Conservation (phyloP, 176 grass and related monocot genomes). For the Zizania latifolia region DNA sequence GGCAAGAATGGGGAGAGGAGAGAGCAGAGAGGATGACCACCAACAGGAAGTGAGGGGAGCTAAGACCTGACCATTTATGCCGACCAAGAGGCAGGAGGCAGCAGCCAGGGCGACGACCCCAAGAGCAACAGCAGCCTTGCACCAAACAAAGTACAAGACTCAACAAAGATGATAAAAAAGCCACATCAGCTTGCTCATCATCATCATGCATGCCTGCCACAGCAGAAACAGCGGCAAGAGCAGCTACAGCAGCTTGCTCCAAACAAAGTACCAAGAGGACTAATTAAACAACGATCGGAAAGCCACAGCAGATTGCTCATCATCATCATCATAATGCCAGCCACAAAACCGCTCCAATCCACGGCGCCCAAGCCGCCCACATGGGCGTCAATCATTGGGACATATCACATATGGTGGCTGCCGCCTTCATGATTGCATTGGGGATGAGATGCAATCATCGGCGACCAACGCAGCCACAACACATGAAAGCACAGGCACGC, state of each 20-base stretch:
- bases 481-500: not conserved
- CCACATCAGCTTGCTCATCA: too few relatives aligned
- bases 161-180: too few relatives aligned
- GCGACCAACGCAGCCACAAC: not conserved
- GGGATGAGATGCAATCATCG: not conserved
- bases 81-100: not conserved
- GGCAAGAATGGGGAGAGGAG: not conserved
- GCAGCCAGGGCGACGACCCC: not conserved
- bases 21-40: too few relatives aligned
- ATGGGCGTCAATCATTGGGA: conserved; percentile 12
- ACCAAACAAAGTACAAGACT: too few relatives aligned
- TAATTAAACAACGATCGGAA: too few relatives aligned
- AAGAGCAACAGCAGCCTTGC: too few relatives aligned
- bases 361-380: not conserved
- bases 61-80: not conserved
- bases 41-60: too few relatives aligned
- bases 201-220: too few relatives aligned
- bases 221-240: too few relatives aligned
- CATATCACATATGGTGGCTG: not conserved
- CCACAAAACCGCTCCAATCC: not conserved
- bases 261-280: too few relatives aligned
- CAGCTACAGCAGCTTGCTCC: too few relatives aligned
- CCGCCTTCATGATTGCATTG: not conserved
- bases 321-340: not conserved
- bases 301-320: not conserved